Evolutionary conservation across 129 eudicot species (phyloP).

Genomic region (Flaveria trinervia): DNA sequence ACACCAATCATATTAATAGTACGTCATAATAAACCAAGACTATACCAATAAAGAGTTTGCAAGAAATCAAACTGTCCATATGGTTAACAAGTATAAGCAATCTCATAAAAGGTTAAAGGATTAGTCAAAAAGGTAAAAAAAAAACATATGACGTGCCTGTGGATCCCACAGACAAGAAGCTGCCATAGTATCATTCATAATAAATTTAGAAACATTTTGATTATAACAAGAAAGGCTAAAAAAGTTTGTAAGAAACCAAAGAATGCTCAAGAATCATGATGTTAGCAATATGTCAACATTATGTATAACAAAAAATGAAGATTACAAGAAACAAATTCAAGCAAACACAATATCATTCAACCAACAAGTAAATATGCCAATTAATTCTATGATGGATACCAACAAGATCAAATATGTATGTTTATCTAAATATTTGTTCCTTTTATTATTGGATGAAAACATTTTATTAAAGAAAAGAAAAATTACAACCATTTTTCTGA

Average conservation of each 20-base stretch:
- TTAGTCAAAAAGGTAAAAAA: background rate
- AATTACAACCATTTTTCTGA: background rate
- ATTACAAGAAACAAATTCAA: conserved; percentile 9
- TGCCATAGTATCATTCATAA: background rate
- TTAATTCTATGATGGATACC: conserved; percentile 11
- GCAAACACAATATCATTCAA: conserved; percentile 29
- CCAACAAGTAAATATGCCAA: conserved; percentile 22
- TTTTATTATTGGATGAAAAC: conserved; percentile 4
- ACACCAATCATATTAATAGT: background rate
- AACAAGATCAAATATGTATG: conserved; percentile 4
- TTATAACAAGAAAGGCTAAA: conserved; percentile 20
- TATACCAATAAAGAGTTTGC: conserved; percentile 9
- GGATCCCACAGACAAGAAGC: conserved; percentile 1
- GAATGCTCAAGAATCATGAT: conserved; percentile 6
- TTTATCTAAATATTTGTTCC: conserved; percentile 8
- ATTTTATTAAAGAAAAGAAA: background rate
- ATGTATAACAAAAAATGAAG: conserved; percentile 7
- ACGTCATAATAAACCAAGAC: background rate
- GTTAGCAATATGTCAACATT: conserved; percentile 16
- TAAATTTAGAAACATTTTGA: conserved; percentile 7
- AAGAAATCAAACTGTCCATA: conserved; percentile 14
- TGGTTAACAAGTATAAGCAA: conserved; percentile 15
- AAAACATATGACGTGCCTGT: background rate
- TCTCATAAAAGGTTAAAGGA: background rate
- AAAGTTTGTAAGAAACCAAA: conserved; percentile 32